Conservation (phyloP, 345 rosid species). For the Eucalyptus sp. region DNA sequence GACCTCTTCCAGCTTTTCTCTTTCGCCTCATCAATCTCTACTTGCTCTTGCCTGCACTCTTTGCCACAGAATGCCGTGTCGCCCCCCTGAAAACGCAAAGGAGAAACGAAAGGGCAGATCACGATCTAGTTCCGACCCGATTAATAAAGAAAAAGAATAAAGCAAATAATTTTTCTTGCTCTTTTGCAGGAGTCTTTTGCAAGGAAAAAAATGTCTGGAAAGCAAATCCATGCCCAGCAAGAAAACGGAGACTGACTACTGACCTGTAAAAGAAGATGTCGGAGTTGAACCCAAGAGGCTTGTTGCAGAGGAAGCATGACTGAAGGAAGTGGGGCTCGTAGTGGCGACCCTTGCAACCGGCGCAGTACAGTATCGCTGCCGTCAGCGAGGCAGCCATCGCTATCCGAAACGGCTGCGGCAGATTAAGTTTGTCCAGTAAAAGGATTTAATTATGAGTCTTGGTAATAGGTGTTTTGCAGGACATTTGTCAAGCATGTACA, state of each 20-base stretch:
- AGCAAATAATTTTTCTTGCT: too few relatives aligned
- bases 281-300: background rate
- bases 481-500: background rate
- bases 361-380: background rate
- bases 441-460: background rate
- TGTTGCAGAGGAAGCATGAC: background rate
- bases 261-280: background rate
- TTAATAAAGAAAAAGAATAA: background rate
- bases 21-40: background rate
- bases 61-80: background rate
- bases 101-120: background rate
- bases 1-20: background rate
- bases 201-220: background rate
- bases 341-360: background rate
- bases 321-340: background rate
- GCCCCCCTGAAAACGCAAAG: background rate
- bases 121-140: background rate
- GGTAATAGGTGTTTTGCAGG: background rate
- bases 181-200: background rate
- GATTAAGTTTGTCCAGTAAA: too few relatives aligned
- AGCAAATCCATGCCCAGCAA: background rate
- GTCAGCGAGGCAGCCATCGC: too few relatives aligned
- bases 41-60: background rate
- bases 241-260: background rate
- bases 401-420: accelerated